Conservation (phyloP, 352 stramenopile genomes). For the Phytopythium mirpurense region DNA sequence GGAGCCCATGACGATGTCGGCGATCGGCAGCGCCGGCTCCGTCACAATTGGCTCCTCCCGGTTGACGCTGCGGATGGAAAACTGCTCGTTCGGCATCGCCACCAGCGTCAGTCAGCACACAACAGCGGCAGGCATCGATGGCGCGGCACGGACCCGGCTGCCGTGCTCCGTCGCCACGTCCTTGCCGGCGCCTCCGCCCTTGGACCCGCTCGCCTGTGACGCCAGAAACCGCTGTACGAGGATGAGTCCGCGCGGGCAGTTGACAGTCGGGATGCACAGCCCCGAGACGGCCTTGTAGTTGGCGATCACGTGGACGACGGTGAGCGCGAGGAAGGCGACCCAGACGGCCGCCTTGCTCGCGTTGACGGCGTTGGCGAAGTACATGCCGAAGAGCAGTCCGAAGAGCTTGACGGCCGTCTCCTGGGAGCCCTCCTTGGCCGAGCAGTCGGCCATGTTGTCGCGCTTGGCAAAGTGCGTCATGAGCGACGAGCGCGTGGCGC, state of each 20-base stretch:
- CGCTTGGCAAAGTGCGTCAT: slow-evolving; percentile 87
- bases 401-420: slow-evolving; percentile 94
- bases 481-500: slow-evolving; percentile 91
- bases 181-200: slow-evolving; percentile 13
- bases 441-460: slow-evolving; percentile 90
- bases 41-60: slow-evolving; percentile 45
- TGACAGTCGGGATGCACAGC: slow-evolving; percentile 89
- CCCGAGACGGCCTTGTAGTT: slow-evolving; percentile 92
- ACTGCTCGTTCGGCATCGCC: slow-evolving; percentile 15
- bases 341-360: slow-evolving; percentile 66
- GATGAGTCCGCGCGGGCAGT: slow-evolving; percentile 55
- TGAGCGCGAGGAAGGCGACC: slow-evolving; percentile 91
- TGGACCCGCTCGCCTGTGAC: not conserved
- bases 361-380: slow-evolving; percentile 75
- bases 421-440: slow-evolving; percentile 94
- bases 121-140: not conserved
- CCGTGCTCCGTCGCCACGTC: slow-evolving; percentile 20
- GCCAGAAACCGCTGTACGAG: slow-evolving; percentile 47
- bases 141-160: slow-evolving; percentile 13
- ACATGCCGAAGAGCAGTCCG: slow-evolving; percentile 88
- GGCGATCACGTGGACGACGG: slow-evolving; percentile 90
- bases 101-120: not conserved
- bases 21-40: slow-evolving; percentile 42
- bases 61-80: slow-evolving; percentile 61
- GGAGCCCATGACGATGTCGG: slow-evolving; percentile 51